phyloP scores from a whole-genome alignment of 345 rosid genomes.

The Lumnitzera racemosa region DNA sequence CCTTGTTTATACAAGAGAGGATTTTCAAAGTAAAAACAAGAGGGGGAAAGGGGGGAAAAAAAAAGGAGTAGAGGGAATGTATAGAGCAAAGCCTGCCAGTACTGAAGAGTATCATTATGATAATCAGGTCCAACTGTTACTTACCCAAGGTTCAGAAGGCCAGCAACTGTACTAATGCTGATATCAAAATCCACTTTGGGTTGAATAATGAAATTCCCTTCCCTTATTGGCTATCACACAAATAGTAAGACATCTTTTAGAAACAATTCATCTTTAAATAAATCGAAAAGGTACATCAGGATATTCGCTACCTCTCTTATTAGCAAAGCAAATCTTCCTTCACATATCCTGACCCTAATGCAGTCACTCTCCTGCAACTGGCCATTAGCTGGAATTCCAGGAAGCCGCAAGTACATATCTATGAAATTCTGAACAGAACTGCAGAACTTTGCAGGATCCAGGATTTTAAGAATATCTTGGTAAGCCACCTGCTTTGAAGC shows the following conservation, averaged over 20 bases:
- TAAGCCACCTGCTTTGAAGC: slow-evolving; percentile 58
- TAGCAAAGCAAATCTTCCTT: slow-evolving; percentile 95
- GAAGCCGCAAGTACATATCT: slow-evolving; percentile 83
- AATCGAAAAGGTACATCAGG: slow-evolving; percentile 1
- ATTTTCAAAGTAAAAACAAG: too few relatives aligned
- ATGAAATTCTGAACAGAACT: slow-evolving; percentile 91
- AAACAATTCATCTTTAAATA: slow-evolving; percentile 11
- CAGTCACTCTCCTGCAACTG: slow-evolving; percentile 89
- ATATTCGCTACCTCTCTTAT: slow-evolving; percentile 66
- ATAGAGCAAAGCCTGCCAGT: not conserved
- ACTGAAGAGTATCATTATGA: slow-evolving; percentile 1
- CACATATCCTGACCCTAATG: slow-evolving; percentile 94
- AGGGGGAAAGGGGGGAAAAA: too few relatives aligned
- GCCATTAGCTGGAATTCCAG: slow-evolving; percentile 79
- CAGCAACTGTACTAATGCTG: slow-evolving; percentile 93
- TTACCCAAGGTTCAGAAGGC: slow-evolving; percentile 99
- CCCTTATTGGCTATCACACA: slow-evolving; percentile 79
- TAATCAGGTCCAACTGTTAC: slow-evolving; percentile 14
- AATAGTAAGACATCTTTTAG: slow-evolving; percentile 14
- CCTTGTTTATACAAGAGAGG: too few relatives aligned
- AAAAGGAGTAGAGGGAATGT: too few relatives aligned
- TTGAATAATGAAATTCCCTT: slow-evolving; percentile 98
- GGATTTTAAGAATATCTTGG: slow-evolving; percentile 82
- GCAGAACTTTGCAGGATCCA: slow-evolving; percentile 72
- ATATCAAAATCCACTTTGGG: slow-evolving; percentile 99